Percentiles rank a stretch among this genome's conserved stretches.
phyloP scores from a whole-genome alignment of 345 rosid genomes.

The Linum tenue region DNA sequence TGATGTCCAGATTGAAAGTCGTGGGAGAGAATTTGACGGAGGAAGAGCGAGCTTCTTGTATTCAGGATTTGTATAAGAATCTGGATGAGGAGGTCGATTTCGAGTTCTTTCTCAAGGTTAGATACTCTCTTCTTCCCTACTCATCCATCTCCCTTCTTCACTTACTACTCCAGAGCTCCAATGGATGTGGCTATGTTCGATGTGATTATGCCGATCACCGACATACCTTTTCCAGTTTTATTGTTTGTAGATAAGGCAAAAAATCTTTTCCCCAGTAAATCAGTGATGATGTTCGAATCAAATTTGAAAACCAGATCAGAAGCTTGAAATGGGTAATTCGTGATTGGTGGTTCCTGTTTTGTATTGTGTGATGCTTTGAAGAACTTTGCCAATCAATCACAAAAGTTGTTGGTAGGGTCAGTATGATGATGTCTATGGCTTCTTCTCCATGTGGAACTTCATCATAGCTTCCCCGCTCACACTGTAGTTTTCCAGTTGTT shows the following conservation, averaged over 20 bases:
- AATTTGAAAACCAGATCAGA: not conserved
- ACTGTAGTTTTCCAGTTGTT: not conserved
- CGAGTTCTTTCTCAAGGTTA: constrained; percentile 84
- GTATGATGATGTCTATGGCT: not conserved
- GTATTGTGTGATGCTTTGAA: not conserved
- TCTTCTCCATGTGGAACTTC: not conserved
- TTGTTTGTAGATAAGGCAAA: not conserved
- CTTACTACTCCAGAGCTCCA: not conserved
- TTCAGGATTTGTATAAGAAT: constrained; percentile 56
- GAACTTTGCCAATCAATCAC: not conserved
- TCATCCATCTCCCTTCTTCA: not conserved
- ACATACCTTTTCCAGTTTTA: not conserved
- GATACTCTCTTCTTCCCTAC: not conserved
- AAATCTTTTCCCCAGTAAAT: not conserved
- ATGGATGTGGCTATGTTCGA: not conserved
- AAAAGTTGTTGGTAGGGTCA: not conserved
- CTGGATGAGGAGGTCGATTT: constrained; percentile 79
- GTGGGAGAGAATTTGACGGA: constrained; percentile 73
- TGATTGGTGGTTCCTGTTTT: not conserved
- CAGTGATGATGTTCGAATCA: not conserved
- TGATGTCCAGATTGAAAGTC: constrained; percentile 72
- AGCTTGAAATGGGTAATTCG: not conserved
- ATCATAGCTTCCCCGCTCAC: not conserved
- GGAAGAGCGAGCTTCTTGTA: constrained; percentile 58
- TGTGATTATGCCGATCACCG: not conserved